phyloP scores from a whole-genome alignment of 352 stramenopile species.

The Phytophthora cactorum region DNA sequence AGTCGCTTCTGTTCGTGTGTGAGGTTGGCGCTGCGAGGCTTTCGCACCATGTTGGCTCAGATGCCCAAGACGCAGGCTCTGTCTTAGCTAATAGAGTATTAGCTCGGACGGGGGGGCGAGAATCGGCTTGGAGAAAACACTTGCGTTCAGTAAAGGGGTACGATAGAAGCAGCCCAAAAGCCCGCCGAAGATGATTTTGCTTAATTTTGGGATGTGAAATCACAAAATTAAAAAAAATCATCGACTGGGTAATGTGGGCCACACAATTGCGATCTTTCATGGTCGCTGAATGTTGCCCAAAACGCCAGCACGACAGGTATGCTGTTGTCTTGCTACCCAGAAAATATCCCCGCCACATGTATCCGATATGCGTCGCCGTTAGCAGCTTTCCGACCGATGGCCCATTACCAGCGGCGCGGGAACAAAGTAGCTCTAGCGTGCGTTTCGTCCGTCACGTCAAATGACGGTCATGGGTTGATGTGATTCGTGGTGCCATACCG shows the following conservation, averaged over 20 bases:
- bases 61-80: constrained; percentile 28
- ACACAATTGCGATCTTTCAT: neutral
- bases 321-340: no score
- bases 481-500: neutral
- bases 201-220: neutral
- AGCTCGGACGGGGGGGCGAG: constrained; percentile 4
- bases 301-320: no score
- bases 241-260: neutral
- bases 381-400: neutral
- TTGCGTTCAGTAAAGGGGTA: constrained; percentile 1
- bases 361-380: neutral
- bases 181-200: neutral
- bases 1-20: constrained; percentile 85
- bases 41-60: constrained; percentile 24
- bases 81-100: constrained; percentile 37
- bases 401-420: no score
- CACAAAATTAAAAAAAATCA: neutral
- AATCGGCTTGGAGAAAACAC: neutral
- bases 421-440: neutral
- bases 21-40: constrained; percentile 73
- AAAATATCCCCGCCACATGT: neutral
- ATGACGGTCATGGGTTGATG: neutral
- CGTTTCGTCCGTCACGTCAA: neutral
- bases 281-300: no score
- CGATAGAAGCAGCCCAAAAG: neutral